Conservation (phyloP, 1,139 yeast genomes). For the Kurtzmaniella natalensis region DNA sequence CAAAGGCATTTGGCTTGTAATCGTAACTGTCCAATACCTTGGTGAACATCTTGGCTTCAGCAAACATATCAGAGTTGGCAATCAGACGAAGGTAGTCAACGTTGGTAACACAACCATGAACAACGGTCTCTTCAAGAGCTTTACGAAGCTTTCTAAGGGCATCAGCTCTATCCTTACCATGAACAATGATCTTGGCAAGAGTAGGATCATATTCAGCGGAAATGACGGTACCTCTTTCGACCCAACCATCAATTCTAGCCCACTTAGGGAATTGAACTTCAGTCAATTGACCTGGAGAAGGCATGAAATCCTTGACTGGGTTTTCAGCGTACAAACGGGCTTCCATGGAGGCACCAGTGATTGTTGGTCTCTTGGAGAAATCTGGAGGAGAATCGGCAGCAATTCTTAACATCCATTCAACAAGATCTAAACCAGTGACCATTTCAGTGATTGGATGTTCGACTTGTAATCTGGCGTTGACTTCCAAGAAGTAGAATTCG, state of each 20-base stretch:
- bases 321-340: constrained; percentile 95
- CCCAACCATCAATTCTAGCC: constrained; percentile 96
- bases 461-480: constrained; percentile 93
- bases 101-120: constrained; percentile 86
- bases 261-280: constrained; percentile 80
- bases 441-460: constrained; percentile 97
- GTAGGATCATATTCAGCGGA: constrained; percentile 97
- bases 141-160: constrained; percentile 71
- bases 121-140: constrained; percentile 82
- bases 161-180: constrained; percentile 82
- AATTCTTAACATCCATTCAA: constrained; percentile 92
- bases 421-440: constrained; percentile 91
- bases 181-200: constrained; percentile 91
- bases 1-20: constrained; percentile 80
- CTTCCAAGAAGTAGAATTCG: constrained; percentile 91
- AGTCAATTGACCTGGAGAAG: constrained; percentile 91
- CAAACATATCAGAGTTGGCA: constrained; percentile 81
- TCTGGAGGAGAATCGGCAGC: constrained; percentile 90
- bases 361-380: constrained; percentile 52
- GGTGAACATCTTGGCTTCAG: constrained; percentile 77
- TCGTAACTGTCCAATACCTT: constrained; percentile 80
- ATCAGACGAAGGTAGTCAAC: constrained; percentile 84
- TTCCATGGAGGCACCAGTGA: constrained; percentile 91
- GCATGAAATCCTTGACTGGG: constrained; percentile 91
- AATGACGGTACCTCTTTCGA: constrained; percentile 79